Evolutionary conservation across 75 land plant species (phyloP).

Genomic region (Picea glauca): DNA sequence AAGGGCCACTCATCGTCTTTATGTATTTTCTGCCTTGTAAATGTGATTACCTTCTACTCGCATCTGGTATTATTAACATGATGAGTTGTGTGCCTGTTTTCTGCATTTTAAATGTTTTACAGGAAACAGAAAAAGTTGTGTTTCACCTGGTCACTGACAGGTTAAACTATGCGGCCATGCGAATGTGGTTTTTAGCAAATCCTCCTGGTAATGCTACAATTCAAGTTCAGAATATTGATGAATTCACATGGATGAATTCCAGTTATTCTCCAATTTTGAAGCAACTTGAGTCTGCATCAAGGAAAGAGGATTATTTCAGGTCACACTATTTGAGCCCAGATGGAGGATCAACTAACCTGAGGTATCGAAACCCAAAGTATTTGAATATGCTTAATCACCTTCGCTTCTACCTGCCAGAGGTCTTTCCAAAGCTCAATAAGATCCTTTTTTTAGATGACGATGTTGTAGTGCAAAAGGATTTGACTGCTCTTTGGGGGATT

Average conservation of each 20-base stretch:
- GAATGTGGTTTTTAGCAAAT: conserved; percentile 73
- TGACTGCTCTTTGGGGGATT: conserved; percentile 49
- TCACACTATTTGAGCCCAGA: conserved; percentile 64
- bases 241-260: conserved; percentile 66
- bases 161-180: conserved; percentile 75
- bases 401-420: conserved; percentile 65
- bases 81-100: too few species aligned
- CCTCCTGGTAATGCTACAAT: conserved; percentile 66
- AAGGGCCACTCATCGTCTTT: too few species aligned
- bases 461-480: conserved; percentile 56
- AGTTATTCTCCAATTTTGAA: conserved; percentile 65
- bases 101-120: conserved; percentile 1
- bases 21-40: not conserved
- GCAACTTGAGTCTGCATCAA: conserved; percentile 55
- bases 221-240: conserved; percentile 66
- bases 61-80: too few species aligned
- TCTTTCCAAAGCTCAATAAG: conserved; percentile 60
- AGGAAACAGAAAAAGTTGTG: conserved; percentile 68
- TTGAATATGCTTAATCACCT: conserved; percentile 47
- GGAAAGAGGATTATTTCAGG: conserved; percentile 58
- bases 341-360: conserved; percentile 40
- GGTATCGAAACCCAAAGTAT: too few species aligned
- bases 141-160: conserved; percentile 73
- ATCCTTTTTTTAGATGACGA: conserved; percentile 66
- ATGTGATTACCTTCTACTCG: too few species aligned